Evolutionary conservation across 495 filamentous ascomycete genomes (phyloP).

Genomic region (Lasiosphaeria miniovina): DNA sequence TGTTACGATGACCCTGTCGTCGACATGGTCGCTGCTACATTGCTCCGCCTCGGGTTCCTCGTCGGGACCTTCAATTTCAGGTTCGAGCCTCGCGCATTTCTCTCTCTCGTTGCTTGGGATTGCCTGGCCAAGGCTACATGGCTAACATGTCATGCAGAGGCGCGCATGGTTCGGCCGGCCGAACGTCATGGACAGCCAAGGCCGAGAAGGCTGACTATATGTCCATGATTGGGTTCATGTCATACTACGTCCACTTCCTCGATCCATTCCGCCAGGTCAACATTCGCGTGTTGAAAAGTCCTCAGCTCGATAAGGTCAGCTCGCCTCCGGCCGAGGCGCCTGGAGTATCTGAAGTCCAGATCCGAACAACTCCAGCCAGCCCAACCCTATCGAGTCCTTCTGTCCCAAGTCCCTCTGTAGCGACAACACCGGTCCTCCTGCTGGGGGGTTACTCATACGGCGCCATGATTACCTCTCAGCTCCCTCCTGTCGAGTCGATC

Average conservation of each 20-base stretch:
- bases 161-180: constrained; percentile 67
- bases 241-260: constrained; percentile 62
- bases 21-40: constrained; percentile 54
- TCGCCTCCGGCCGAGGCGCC: constrained; percentile 2
- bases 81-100: constrained; percentile 41
- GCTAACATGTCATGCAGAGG: constrained; percentile 54
- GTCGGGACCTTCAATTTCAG: constrained; percentile 93
- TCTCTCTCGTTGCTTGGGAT: not conserved
- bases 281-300: not conserved
- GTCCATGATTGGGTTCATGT: constrained; percentile 73
- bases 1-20: constrained; percentile 82
- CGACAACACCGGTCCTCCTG: constrained; percentile 43
- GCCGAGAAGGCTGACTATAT: constrained; percentile 78
- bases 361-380: constrained; percentile 12
- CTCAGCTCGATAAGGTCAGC: not conserved
- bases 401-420: not conserved
- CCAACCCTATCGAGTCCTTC: constrained; percentile 3
- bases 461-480: constrained; percentile 69
- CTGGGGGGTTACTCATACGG: constrained; percentile 92
- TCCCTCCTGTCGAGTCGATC: constrained; percentile 61
- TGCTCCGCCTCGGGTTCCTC: constrained; percentile 66
- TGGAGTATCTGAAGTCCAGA: not conserved
- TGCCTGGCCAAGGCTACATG: not conserved
- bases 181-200: constrained; percentile 80
- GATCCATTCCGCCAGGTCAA: constrained; percentile 19